These are phyloP conservation scores for Phanerochaete carnosa DNA, from an alignment of 768 basidiomycete genomes.

Conservation along the genomic window DNA sequence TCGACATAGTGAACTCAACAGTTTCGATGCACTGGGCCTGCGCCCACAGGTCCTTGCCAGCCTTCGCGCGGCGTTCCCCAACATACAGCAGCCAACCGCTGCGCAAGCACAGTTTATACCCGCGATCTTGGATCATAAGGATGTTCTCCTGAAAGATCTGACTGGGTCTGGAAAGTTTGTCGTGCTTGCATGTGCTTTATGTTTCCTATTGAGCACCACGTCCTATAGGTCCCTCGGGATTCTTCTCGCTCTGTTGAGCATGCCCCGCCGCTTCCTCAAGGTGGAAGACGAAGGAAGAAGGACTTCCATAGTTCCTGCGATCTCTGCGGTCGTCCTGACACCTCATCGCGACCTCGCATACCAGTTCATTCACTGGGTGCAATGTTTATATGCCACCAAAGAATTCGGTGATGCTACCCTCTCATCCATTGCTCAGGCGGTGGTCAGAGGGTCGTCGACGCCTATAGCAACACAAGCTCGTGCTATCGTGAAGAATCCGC, in stretches of 20 bases:
- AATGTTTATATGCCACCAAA: slow-evolving; percentile 38
- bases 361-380: slow-evolving; percentile 66
- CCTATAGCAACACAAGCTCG: slow-evolving; percentile 39
- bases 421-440: slow-evolving; percentile 50
- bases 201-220: neutral
- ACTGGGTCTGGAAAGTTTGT: slow-evolving; percentile 78
- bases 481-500: slow-evolving; percentile 40
- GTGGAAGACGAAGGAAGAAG: neutral
- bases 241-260: slow-evolving; percentile 61
- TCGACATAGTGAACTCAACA: neutral
- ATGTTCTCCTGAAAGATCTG: slow-evolving; percentile 63
- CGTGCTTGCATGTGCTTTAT: neutral
- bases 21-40: slow-evolving; percentile 55
- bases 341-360: slow-evolving; percentile 72
- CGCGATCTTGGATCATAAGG: slow-evolving; percentile 51
- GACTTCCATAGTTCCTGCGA: slow-evolving; percentile 21
- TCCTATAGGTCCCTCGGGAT: slow-evolving; percentile 65
- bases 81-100: slow-evolving; percentile 52
- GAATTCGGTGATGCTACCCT: slow-evolving; percentile 29
- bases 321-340: slow-evolving; percentile 60
- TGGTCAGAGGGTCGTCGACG: slow-evolving; percentile 50
- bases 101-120: slow-evolving; percentile 61
- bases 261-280: slow-evolving; percentile 32
- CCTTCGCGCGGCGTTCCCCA: slow-evolving; percentile 58
- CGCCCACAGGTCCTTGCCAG: slow-evolving; percentile 45